Percentiles rank a stretch among this genome's conserved stretches.
Evolutionary conservation across 139 green algal species (phyloP).

Genomic region (Diplosphaera chodatii): DNA sequence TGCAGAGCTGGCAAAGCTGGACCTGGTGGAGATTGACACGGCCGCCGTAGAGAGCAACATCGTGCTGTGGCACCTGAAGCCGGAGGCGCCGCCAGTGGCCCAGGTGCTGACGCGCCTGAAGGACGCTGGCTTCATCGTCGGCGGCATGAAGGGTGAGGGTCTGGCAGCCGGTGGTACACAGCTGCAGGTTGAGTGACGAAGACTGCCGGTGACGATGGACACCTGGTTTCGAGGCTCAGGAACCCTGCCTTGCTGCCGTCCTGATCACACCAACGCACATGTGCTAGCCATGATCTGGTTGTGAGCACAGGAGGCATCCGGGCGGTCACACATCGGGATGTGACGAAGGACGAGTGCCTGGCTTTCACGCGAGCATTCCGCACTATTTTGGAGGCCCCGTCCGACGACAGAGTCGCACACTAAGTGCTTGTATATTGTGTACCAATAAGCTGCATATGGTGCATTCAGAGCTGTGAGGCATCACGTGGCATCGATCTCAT

Average conservation of each 20-base stretch:
- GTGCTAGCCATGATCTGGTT: no score
- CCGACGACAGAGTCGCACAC: background rate
- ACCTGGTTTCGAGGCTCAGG: no score
- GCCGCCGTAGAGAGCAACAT: conserved; percentile 18
- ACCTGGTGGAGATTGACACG: background rate
- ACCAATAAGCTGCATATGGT: background rate
- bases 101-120: background rate
- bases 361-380: background rate
- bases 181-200: no score
- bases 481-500: no score
- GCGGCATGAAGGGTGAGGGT: background rate
- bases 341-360: background rate
- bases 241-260: no score
- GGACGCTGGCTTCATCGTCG: background rate
- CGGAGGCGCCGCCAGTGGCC: background rate
- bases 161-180: no score
- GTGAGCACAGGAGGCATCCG: background rate
- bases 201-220: no score
- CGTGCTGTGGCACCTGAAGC: conserved; percentile 9
- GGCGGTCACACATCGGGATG: background rate
- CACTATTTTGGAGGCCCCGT: background rate
- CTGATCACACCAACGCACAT: no score
- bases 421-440: background rate
- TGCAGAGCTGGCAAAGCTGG: conserved; percentile 7
- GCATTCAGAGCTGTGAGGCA: no score